Evolutionary conservation across 2,329 filamentous ascomycete genomes (phyloP), one percentile per base, ranked within the genome.

Genomic region (Massarina eburnea): DNA sequence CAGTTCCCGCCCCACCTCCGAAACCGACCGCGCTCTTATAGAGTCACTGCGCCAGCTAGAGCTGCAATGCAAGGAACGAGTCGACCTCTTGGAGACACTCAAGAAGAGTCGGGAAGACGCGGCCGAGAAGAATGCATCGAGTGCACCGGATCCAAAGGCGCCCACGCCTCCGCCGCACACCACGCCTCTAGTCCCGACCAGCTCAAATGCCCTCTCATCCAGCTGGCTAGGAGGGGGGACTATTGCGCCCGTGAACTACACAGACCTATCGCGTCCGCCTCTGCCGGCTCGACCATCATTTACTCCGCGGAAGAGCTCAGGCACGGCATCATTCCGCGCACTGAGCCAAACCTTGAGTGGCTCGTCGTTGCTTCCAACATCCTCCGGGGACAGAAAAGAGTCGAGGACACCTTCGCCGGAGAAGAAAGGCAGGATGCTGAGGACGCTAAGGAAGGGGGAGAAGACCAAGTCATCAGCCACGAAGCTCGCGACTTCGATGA

Each of bases 61-160:
- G 66, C 68, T 91, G 52, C 92, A 96, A 71, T 96, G 91, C 71
- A 92, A 94, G 69, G 92, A 97, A 71, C 82, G 91, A 39, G 89
- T 96, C 40, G 90, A 96, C 66, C 76, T 97, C 26, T 78, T 97
- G 6, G 87, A 94, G 64, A 87, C 91, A 6, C 74, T 97, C 46
- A 82, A 85, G 49, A 76, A 87, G 53, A 86, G 82, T 58, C 74
- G 81, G 24, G 73, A 78, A 50, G 81, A 84, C 37, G 74, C 74
- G 8, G 72, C 71, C 20, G 64, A 59, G 62, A 75, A 51, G 68
- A 29, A 57, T 10, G 33, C 52, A 24, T 54, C 54, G 9, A 39
- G 48, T 20, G 45, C 52, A 20, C 39, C 55, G 22, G 51, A 59
- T 30, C 40, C 57, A 20, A 56, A 59, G 29, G 52, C 61, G 3